A percentile compares a stretch with the other conserved stretches of the same genome.
Evolutionary conservation across 495 filamentous ascomycete genomes (phyloP).

Genomic region (Tricharina praecox): DNA sequence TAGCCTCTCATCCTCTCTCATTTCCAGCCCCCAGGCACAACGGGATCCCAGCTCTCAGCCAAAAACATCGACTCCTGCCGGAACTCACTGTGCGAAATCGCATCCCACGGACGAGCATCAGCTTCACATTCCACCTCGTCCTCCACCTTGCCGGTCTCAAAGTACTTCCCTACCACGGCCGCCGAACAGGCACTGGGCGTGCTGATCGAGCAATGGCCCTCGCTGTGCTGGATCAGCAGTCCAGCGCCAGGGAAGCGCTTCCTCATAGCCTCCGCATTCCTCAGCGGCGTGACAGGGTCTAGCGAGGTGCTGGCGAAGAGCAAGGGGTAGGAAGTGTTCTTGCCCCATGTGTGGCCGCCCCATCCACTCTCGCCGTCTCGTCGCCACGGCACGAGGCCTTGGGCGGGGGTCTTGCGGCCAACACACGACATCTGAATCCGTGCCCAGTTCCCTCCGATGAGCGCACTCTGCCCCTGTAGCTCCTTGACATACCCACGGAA

Average conservation of each 20-base stretch:
- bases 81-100: background rate
- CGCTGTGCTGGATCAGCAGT: slow-evolving; percentile 39
- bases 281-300: slow-evolving; percentile 41
- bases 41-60: background rate
- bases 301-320: slow-evolving; percentile 39
- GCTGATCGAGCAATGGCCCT: slow-evolving; percentile 25
- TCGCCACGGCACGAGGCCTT: slow-evolving; percentile 37
- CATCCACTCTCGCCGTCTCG: slow-evolving; percentile 2
- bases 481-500: slow-evolving; percentile 35
- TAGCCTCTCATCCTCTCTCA: background rate
- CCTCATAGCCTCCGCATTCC: slow-evolving; percentile 36
- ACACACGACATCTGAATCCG: slow-evolving; percentile 39
- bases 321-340: slow-evolving; percentile 37
- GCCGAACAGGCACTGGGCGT: slow-evolving; percentile 16
- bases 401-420: slow-evolving; percentile 39
- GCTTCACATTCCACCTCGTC: slow-evolving; percentile 11
- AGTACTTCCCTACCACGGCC: slow-evolving; percentile 15
- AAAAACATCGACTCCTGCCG: background rate
- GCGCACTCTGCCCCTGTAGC: slow-evolving; percentile 33
- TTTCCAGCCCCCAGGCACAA: background rate
- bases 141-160: slow-evolving; percentile 13
- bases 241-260: slow-evolving; percentile 35
- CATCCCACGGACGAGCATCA: slow-evolving; percentile 11
- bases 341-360: slow-evolving; percentile 1
- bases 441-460: slow-evolving; percentile 43